Evolutionary conservation across 306 rosid species (phyloP).

Genomic region (Cicer pinnatifidum): DNA sequence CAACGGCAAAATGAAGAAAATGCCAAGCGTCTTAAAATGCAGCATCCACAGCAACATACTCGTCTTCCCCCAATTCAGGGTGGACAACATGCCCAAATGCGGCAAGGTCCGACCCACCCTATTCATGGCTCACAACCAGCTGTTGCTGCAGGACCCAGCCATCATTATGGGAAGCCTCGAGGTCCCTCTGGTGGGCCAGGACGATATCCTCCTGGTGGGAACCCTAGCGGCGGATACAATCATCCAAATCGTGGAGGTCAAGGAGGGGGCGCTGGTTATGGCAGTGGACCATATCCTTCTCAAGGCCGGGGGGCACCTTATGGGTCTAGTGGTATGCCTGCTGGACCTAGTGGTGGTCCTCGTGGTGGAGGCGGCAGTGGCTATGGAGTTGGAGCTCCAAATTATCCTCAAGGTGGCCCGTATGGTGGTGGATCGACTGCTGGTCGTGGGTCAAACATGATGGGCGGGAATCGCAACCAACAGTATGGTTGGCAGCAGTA

Average conservation of each 20-base stretch:
- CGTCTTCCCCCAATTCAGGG: constrained; percentile 60
- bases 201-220: constrained; percentile 61
- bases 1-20: constrained; percentile 72
- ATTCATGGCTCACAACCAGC: constrained; percentile 55
- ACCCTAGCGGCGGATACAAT: constrained; percentile 58
- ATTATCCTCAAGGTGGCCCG: constrained; percentile 58
- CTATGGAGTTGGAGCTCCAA: constrained; percentile 67
- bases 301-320: constrained; percentile 73
- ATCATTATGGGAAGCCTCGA: constrained; percentile 63
- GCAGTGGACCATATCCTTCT: constrained; percentile 66
- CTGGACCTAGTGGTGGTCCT: constrained; percentile 52
- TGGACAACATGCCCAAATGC: constrained; percentile 52
- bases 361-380: constrained; percentile 62
- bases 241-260: constrained; percentile 60
- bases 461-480: constrained; percentile 60
- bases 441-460: constrained; percentile 54
- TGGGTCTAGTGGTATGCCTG: constrained; percentile 59
- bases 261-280: constrained; percentile 52
- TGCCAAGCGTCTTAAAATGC: constrained; percentile 66
- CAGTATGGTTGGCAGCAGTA: constrained; percentile 67
- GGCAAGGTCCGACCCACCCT: constrained; percentile 59
- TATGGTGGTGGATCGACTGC: constrained; percentile 64
- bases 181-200: constrained; percentile 64
- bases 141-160: constrained; percentile 59
- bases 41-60: constrained; percentile 60